Evolutionary conservation across 352 stramenopile species (phyloP).

Genomic region (Phytophthora kernoviae): DNA sequence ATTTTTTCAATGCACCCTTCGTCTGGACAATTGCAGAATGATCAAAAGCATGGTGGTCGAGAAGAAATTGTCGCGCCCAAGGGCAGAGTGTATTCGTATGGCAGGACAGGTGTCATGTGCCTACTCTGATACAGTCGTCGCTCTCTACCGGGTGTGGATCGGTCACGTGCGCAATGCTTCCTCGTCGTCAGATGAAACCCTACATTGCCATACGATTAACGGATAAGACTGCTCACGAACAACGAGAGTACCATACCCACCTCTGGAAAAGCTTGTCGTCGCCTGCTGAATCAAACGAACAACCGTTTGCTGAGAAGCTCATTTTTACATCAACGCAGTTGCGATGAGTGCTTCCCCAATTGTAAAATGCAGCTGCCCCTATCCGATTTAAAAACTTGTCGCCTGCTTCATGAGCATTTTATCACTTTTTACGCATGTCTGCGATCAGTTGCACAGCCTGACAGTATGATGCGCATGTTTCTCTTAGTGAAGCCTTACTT

Average conservation of each 20-base stretch:
- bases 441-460: no score
- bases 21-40: slow-evolving; percentile 28
- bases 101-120: neutral
- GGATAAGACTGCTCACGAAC: slow-evolving; percentile 16
- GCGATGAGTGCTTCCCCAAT: slow-evolving; percentile 1
- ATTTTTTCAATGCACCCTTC: slow-evolving; percentile 17
- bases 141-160: slow-evolving; percentile 14
- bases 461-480: neutral
- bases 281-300: neutral
- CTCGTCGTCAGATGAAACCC: slow-evolving; percentile 13
- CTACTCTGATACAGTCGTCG: neutral
- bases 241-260: neutral
- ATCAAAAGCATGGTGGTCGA: slow-evolving; percentile 14
- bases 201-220: slow-evolving; percentile 12
- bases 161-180: slow-evolving; percentile 14
- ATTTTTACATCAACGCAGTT: no score
- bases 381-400: no score
- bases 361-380: no score
- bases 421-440: neutral
- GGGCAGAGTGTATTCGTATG: neutral
- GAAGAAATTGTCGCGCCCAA: neutral
- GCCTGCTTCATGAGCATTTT: neutral
- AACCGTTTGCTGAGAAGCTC: no score
- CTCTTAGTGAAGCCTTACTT: neutral
- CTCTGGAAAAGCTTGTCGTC: neutral